Evolutionary conservation across 176 grass and related monocot species (phyloP).

Genomic region (Hordeum marinum): DNA sequence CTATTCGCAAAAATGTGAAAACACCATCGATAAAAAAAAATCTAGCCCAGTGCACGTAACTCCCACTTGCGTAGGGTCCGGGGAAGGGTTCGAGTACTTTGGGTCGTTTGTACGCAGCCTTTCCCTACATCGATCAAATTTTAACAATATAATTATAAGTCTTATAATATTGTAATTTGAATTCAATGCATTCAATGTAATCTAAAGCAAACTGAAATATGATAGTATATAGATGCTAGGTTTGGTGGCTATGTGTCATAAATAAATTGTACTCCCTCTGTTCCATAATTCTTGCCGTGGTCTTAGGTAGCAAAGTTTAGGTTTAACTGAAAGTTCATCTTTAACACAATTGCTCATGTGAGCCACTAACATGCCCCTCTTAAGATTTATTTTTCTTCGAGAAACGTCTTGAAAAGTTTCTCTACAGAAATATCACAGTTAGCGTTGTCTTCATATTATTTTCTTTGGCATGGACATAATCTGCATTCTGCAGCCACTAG

Average conservation of each 20-base stretch:
- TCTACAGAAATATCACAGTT: background rate
- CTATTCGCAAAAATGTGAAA: background rate
- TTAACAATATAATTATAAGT: background rate
- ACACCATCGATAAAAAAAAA: background rate
- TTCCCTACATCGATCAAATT: background rate
- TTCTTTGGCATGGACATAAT: background rate
- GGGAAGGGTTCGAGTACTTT: too few relatives aligned
- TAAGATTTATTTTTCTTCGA: background rate
- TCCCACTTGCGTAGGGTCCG: too few relatives aligned
- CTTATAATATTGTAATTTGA: background rate
- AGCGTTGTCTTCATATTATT: background rate
- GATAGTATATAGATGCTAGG: background rate
- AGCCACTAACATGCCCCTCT: background rate
- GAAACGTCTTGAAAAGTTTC: background rate
- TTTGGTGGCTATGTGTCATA: background rate
- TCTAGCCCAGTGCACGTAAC: too few relatives aligned
- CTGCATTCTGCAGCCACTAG: slow-evolving; percentile 6
- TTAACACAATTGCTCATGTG: background rate
- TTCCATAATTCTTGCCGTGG: too few relatives aligned
- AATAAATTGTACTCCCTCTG: background rate
- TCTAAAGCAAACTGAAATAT: background rate
- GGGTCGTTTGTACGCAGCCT: too few relatives aligned
- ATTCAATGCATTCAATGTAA: background rate
- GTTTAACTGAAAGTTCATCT: background rate
- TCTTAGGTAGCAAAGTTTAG: background rate